Base-by-base conservation (phyloP, 2,329 filamentous ascomycete species). In the Fusarium torreyae region DNA sequence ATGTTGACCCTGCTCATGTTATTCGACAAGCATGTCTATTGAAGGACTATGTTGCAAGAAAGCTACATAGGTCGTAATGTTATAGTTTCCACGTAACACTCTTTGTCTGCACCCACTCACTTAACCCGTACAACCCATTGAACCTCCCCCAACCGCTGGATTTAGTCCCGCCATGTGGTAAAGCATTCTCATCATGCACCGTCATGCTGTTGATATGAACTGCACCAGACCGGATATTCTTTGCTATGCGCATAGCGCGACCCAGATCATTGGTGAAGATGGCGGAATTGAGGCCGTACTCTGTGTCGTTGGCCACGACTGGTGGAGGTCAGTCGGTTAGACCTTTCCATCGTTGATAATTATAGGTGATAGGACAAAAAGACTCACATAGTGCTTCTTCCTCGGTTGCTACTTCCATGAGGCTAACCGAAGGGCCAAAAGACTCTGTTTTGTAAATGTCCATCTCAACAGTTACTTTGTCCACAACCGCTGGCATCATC, bases 261-360 rank as follows among this genome's bases (percentile, higher is more conserved):
- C 82, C 78, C 59, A 94, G 78, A 74, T 92, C 88, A 71, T 85
- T 81, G 0, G 91, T 93, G 76, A 93, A 94, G 2, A 95, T 86
- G 0, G 91, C 86, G 4, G 87, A 85, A 4, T 84, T 83, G 3
- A 95, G 85, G 2, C 92, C 92, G 75, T 93, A 94, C 56, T 92
- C 90, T 3, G 90, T 92, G 71, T 94, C 90, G 74, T 95, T 95
- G 9, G 92, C 91, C 20, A 94, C 80, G n/a, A 83, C 79, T 31
- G 28, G 9, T 31, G 28, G 28, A 4, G 3, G 10, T 11, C 3
- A 5, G 10, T 11, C 13, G 10, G 10, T 31, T 31, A 31, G 28
- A 31, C 10, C 3, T 31, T 31, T 31, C 10, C 10, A 3, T 31
- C 5, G 26, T 31, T 13, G 10, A 31, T 6, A 31, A 31, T 4